phyloP scores from a whole-genome alignment of 2,329 filamentous ascomycete genomes.

The Zymoseptoria passerinii region DNA sequence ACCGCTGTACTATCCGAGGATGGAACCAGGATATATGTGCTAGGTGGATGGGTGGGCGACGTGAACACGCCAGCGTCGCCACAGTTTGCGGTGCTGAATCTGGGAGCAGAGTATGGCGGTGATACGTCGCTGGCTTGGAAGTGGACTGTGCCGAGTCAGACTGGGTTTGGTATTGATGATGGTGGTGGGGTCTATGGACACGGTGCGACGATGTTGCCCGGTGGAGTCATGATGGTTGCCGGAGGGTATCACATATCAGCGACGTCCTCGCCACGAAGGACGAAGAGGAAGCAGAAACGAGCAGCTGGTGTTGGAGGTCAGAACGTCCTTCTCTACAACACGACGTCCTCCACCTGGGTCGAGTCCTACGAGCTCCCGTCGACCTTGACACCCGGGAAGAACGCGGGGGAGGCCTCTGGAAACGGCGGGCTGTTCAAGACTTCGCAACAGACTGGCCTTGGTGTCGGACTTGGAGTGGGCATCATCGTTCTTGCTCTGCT shows the following conservation, averaged over 20 bases:
- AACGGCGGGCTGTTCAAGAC: constrained; percentile 34
- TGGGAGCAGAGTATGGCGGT: constrained; percentile 64
- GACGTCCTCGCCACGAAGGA: constrained; percentile 24
- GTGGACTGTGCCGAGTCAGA: constrained; percentile 56
- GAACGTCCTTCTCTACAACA: constrained; percentile 51
- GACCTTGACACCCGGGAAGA: constrained; percentile 2
- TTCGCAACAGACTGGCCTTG: constrained; percentile 40
- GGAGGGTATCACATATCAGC: constrained; percentile 49
- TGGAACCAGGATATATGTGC: constrained; percentile 65
- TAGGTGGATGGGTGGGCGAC: constrained; percentile 91
- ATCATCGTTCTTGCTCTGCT: constrained; percentile 35
- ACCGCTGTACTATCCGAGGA: constrained; percentile 74
- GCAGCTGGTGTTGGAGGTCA: constrained; percentile 8
- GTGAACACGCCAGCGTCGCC: constrained; percentile 66
- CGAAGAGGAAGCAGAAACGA: constrained; percentile 34
- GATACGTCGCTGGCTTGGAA: constrained; percentile 48
- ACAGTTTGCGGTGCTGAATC: constrained; percentile 67
- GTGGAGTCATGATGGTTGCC: constrained; percentile 52
- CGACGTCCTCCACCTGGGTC: constrained; percentile 52
- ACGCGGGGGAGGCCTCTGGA: neutral
- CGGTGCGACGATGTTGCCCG: constrained; percentile 53
- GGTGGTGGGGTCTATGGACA: constrained; percentile 52
- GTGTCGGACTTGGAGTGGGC: constrained; percentile 38
- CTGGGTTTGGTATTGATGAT: constrained; percentile 34
- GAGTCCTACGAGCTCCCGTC: constrained; percentile 45